Evolutionary conservation across 805 yeast genomes (phyloP), one percentile per base, ranked within the genome.

Genomic region (Teunomyces cretensis): DNA sequence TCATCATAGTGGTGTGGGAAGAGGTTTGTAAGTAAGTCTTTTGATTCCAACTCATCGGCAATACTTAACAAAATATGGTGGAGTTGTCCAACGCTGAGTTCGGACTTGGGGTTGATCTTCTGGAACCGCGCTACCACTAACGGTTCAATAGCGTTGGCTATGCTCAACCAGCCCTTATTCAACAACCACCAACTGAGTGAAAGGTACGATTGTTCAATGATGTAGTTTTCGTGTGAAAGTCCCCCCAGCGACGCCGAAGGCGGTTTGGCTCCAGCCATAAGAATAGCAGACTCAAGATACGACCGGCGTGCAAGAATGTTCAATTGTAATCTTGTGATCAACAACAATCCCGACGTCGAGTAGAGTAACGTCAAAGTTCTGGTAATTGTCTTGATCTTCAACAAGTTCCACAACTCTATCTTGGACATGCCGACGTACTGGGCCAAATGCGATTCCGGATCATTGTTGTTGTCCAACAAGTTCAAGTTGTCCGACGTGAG

Each of bases 131-230:
- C 72, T 26, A 70, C 72, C 3, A 92, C 91, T 3, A 78, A 68
- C 1, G 63, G 58, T 55, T 81, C 80, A 24, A 88, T 79, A 15
- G 74, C 64, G 24, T 72, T 66, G 16, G 79, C 73, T 30, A 88
- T 67, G 28, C 73, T 68, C 16, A 74, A 55, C 90, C 94, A 89
- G 0, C 98, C 98, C 51, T 83, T 80, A 62, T 92, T 90, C 41
- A 92, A 71, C 38, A 92, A 64, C 97, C 97, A 92, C 97, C 97
- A 92, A 49, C 91, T 84, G 50, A 89, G 78, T 0, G 96, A 85
- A 39, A 92, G 72, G 60, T 86, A 92, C 41, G 89, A 85, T 56
- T 94, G 92, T 55, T 86, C 94, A 31, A 84, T 75, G 28, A 77
- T 65, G 58, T 84, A 81, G 52, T 78, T 78, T 30, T 66, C 71